A percentile compares a stretch with the other conserved stretches of the same genome.
These are phyloP conservation scores for Oryza meridionalis DNA, from an alignment of 176 grass and related monocot species.

Conservation along the genomic window DNA sequence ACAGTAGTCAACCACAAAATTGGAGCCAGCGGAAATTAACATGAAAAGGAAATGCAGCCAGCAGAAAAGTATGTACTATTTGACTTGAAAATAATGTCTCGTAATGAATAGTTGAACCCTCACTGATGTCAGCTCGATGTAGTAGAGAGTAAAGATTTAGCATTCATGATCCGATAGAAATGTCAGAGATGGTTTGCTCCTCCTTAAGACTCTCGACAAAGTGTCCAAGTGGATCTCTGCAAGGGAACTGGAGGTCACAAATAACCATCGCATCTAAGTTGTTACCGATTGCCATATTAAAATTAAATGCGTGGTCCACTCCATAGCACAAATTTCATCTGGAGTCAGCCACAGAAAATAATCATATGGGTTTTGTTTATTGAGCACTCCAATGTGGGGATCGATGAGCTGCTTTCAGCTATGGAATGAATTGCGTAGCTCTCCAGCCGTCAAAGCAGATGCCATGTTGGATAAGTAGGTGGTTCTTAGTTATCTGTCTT, in stretches of 20 bases:
- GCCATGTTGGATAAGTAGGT: neutral
- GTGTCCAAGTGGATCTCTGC: slow-evolving; percentile 7
- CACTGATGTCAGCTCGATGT: neutral
- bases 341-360: slow-evolving; percentile 8
- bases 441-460: neutral
- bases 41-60: neutral
- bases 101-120: neutral
- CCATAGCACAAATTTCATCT: slow-evolving; percentile 27
- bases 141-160: neutral
- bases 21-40: neutral
- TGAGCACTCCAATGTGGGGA: slow-evolving; percentile 27
- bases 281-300: neutral
- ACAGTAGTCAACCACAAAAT: too few relatives aligned
- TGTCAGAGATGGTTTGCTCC: slow-evolving; percentile 22
- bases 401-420: slow-evolving; percentile 33
- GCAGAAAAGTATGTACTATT: neutral
- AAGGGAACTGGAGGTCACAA: slow-evolving; percentile 42
- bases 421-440: slow-evolving; percentile 39
- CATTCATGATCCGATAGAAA: neutral
- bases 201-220: slow-evolving; percentile 25
- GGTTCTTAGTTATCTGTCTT: slow-evolving; percentile 56
- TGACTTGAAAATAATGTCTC: neutral
- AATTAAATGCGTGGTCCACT: slow-evolving; percentile 14
- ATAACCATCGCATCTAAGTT: slow-evolving; percentile 21
- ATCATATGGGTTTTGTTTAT: slow-evolving; percentile 30